These are phyloP conservation scores for Gamarada debralockiae DNA, from an alignment of 495 filamentous ascomycete species.

Conservation along the genomic window DNA sequence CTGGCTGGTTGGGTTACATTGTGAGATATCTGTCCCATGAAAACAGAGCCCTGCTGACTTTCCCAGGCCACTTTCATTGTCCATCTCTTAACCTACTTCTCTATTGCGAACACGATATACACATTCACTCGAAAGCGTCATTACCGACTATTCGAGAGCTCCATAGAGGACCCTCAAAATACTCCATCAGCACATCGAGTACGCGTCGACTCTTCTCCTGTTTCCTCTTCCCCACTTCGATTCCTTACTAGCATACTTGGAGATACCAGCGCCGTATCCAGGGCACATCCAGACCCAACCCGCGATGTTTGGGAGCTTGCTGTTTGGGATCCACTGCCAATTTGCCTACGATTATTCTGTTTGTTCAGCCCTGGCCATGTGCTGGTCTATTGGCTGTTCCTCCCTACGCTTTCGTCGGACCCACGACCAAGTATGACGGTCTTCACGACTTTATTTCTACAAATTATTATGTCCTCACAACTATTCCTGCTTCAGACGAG, in stretches of 20 bases:
- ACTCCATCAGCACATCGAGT: slow-evolving; percentile 90
- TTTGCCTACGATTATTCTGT: slow-evolving; percentile 79
- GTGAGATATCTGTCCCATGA: slow-evolving; percentile 50
- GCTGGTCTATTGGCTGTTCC: slow-evolving; percentile 79
- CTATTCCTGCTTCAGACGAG: slow-evolving; percentile 62
- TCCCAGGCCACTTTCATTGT: slow-evolving; percentile 63
- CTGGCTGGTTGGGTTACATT: slow-evolving; percentile 69
- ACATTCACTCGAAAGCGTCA: slow-evolving; percentile 78
- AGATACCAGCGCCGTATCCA: slow-evolving; percentile 58
- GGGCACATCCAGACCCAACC: slow-evolving; percentile 78
- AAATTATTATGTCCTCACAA: slow-evolving; percentile 71
- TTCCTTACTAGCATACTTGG: slow-evolving; percentile 65
- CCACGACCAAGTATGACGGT: slow-evolving; percentile 80
- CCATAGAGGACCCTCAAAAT: slow-evolving; percentile 66
- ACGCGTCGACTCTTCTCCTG: slow-evolving; percentile 82
- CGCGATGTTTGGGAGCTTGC: slow-evolving; percentile 93
- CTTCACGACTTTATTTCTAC: slow-evolving; percentile 70
- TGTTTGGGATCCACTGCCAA: slow-evolving; percentile 88
- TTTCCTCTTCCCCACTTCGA: slow-evolving; percentile 72
- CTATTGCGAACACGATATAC: slow-evolving; percentile 71
- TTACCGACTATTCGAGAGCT: slow-evolving; percentile 88
- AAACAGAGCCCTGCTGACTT: slow-evolving; percentile 3
- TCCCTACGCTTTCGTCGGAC: slow-evolving; percentile 72
- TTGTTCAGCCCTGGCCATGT: slow-evolving; percentile 91
- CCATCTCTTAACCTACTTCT: slow-evolving; percentile 59